Percentiles rank a stretch among this genome's conserved stretches.
Conservation (phyloP, 306 rosid genomes). For the Oemleria cerasiformis region DNA sequence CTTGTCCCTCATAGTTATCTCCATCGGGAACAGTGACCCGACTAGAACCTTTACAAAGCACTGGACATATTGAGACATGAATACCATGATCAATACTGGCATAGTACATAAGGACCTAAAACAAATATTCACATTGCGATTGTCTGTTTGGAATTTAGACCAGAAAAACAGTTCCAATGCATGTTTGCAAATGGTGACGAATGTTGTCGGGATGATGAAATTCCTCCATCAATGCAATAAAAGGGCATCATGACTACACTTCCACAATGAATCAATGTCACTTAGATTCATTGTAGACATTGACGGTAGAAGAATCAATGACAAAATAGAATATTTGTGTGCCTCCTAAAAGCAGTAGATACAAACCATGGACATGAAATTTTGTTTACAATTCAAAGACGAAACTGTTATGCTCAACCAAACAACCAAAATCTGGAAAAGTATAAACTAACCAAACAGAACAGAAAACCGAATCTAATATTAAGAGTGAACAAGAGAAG, state of each 20-base stretch:
- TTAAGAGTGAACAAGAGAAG: neutral
- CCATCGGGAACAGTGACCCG: neutral
- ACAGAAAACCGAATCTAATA: neutral
- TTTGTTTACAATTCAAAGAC: neutral
- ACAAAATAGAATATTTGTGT: neutral
- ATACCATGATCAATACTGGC: neutral
- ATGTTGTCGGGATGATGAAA: neutral
- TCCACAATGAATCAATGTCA: neutral
- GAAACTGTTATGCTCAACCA: neutral
- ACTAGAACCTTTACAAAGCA: neutral
- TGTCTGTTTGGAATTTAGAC: neutral
- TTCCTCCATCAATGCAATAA: neutral
- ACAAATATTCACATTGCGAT: neutral
- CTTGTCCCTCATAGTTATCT: no score
- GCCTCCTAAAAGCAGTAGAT: neutral
- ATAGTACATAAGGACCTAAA: neutral
- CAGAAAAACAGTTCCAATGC: neutral
- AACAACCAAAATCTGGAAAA: neutral
- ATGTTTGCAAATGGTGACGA: neutral
- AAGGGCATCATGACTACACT: neutral
- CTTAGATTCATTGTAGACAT: neutral
- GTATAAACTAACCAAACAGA: neutral
- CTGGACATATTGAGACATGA: neutral
- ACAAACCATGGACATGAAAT: neutral
- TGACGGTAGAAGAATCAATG: neutral